phyloP scores from a whole-genome alignment of 495 filamentous ascomycete species.

The Oidiodendron maius region DNA sequence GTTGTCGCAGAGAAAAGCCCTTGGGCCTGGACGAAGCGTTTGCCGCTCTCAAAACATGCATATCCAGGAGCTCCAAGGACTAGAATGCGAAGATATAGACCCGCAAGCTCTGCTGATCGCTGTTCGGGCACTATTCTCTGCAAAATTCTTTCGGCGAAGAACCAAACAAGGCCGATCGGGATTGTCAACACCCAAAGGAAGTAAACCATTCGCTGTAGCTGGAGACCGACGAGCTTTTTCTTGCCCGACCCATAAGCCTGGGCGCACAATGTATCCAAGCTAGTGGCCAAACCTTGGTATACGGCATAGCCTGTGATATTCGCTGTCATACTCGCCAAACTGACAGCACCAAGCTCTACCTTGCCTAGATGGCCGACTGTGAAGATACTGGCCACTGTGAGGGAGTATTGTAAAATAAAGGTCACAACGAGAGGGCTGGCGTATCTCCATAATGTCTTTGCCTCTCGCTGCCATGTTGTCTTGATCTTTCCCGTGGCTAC shows the following conservation, averaged over 20 bases:
- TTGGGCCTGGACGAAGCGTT: constrained; percentile 68
- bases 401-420: constrained; percentile 66
- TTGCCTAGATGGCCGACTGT: constrained; percentile 60
- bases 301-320: constrained; percentile 68
- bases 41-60: constrained; percentile 62
- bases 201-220: constrained; percentile 64
- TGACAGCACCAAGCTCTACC: constrained; percentile 58
- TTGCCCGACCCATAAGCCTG: constrained; percentile 70
- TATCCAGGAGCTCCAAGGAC: constrained; percentile 63
- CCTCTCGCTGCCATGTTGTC: constrained; percentile 80
- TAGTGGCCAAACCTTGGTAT: constrained; percentile 65
- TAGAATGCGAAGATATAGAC: constrained; percentile 59
- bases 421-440: constrained; percentile 58
- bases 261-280: constrained; percentile 66
- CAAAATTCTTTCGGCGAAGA: constrained; percentile 49
- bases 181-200: constrained; percentile 58
- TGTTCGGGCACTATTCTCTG: constrained; percentile 29
- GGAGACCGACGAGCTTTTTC: constrained; percentile 62
- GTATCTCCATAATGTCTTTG: constrained; percentile 57
- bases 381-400: constrained; percentile 64
- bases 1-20: constrained; percentile 64
- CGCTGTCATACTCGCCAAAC: constrained; percentile 64
- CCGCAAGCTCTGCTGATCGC: constrained; percentile 55
- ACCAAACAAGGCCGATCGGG: constrained; percentile 58
- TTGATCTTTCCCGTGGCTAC: constrained; percentile 66